phyloP scores from a whole-genome alignment of 192 early-diverging fungal genomes.

The Backusella tarrabulga region DNA sequence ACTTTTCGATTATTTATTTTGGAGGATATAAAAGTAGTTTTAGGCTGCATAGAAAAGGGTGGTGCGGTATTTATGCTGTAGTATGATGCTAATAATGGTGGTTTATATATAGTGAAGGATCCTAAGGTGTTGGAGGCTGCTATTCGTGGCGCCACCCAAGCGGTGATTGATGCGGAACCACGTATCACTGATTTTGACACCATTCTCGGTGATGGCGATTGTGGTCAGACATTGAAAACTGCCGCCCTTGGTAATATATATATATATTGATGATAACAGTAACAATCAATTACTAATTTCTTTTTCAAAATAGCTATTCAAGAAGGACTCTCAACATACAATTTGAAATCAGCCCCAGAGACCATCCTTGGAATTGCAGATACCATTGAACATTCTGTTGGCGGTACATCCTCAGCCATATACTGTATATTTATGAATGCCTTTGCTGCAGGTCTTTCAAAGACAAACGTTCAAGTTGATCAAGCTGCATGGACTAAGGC shows the following conservation, averaged over 20 bases:
- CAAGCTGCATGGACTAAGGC: conserved; percentile 34
- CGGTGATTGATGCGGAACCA: conserved; percentile 54
- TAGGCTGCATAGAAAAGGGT: neutral
- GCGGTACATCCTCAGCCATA: conserved; percentile 76
- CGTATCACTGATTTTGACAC: conserved; percentile 69
- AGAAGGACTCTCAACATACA: conserved; percentile 34
- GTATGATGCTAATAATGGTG: neutral
- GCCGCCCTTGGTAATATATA: conserved; percentile 55
- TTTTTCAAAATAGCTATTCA: conserved; percentile 40
- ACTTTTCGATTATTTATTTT: neutral
- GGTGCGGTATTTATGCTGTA: neutral
- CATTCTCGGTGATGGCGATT: conserved; percentile 83
- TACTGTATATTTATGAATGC: conserved; percentile 77
- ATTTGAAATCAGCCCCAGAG: conserved; percentile 6
- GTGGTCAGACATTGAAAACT: conserved; percentile 66
- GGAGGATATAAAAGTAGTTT: neutral
- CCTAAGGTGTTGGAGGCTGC: conserved; percentile 19
- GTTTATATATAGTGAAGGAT: neutral
- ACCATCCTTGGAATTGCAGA: conserved; percentile 50
- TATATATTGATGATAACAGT: conserved; percentile 6
- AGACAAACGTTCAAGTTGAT: conserved; percentile 13
- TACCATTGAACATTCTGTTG: conserved; percentile 72
- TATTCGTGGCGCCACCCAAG: conserved; percentile 36
- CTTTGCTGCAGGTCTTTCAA: conserved; percentile 48
- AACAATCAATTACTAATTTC: neutral